Conservation (phyloP, 768 basidiomycete species). For the Pisolithus orientalis region DNA sequence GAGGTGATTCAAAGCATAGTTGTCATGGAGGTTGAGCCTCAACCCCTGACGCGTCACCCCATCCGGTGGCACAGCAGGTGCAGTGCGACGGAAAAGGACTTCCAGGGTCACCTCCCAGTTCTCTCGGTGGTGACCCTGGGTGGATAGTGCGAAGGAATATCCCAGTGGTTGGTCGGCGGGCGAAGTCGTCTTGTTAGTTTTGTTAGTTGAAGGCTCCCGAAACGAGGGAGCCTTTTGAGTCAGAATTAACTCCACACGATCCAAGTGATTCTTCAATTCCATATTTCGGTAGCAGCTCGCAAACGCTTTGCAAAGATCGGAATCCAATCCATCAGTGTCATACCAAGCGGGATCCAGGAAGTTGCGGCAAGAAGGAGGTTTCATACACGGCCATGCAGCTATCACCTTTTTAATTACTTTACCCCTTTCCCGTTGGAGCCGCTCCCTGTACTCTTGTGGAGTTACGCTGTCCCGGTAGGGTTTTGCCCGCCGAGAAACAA, state of each 20-base stretch:
- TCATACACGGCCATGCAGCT: not conserved
- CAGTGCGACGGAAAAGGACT: slow-evolving; percentile 2
- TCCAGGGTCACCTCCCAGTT: not conserved
- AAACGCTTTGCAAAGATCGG: slow-evolving; percentile 4
- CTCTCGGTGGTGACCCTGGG: not conserved
- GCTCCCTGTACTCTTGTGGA: not conserved
- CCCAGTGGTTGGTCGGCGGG: not conserved
- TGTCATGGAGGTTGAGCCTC: not conserved
- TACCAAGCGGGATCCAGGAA: not conserved
- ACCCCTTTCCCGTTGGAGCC: not conserved
- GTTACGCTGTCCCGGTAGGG: slow-evolving; percentile 13
- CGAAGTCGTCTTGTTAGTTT: not conserved
- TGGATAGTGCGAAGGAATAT: slow-evolving; percentile 7
- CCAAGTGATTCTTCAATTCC: slow-evolving; percentile 10
- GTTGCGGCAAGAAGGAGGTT: not conserved
- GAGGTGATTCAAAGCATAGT: not conserved
- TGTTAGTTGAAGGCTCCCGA: not conserved
- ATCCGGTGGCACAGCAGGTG: not conserved
- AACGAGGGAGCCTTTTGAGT: not conserved
- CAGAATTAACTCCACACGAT: slow-evolving; percentile 7
- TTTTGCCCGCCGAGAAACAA: not conserved
- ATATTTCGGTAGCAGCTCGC: slow-evolving; percentile 11
- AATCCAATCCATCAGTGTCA: slow-evolving; percentile 1
- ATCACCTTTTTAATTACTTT: not conserved
- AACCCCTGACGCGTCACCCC: not conserved